Evolutionary conservation across 371 early-diverging fungal genomes (phyloP).

Genomic region (Rhizopus delemar): DNA sequence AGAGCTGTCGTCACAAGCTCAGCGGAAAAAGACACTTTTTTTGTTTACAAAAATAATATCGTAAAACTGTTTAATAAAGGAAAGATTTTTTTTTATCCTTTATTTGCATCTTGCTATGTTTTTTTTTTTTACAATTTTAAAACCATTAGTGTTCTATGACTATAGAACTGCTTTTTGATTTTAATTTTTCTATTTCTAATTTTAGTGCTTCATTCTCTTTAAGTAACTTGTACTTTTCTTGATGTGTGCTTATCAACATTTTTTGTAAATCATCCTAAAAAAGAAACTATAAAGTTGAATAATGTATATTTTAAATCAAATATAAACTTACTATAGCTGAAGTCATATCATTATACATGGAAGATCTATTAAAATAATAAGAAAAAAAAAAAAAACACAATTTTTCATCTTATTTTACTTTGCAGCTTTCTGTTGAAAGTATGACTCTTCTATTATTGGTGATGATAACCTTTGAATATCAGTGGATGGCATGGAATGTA

Average conservation of each 20-base stretch:
- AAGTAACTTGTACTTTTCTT: constrained; percentile 25
- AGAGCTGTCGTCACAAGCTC: too few species aligned
- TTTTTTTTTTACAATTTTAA: too few species aligned
- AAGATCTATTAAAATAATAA: neutral
- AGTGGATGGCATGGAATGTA: constrained; percentile 9
- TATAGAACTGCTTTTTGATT: neutral
- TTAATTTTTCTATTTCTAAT: constrained; percentile 24
- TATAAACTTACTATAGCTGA: neutral
- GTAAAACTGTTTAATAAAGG: too few species aligned
- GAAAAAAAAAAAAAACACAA: neutral
- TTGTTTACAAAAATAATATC: too few species aligned
- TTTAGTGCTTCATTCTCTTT: constrained; percentile 25
- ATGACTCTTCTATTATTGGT: too few species aligned
- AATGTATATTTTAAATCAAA: neutral
- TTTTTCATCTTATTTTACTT: neutral
- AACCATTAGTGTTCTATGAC: too few species aligned
- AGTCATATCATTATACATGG: neutral
- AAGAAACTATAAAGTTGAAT: neutral
- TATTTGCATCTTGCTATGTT: too few species aligned
- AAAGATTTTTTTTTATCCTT: too few species aligned
- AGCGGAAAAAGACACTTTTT: too few species aligned
- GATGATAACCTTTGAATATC: constrained; percentile 3
- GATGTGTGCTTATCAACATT: constrained; percentile 12
- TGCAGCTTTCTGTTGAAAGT: neutral
- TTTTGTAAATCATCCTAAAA: constrained; percentile 20